Base-by-base conservation (phyloP, 2,329 filamentous ascomycete genomes). In the Hymenoscyphus scutula region DNA sequence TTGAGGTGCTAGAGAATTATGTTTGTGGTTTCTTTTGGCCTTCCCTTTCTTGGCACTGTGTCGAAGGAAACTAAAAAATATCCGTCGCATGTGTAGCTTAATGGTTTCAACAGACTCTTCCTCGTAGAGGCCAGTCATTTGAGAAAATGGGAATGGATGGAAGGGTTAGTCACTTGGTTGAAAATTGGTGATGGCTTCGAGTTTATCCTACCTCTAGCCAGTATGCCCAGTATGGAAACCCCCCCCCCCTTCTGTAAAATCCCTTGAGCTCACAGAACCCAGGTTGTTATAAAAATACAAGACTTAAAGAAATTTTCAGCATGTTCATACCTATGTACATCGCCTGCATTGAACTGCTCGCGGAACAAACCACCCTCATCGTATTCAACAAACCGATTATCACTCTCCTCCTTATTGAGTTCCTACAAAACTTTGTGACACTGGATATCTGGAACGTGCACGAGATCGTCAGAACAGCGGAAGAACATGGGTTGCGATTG, bases 301-400 rank as follows among this genome's bases (percentile, higher is more conserved):
- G 19, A 38, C 5, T 61, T 13, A 19, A 13, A 30, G 55, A 64
- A 38, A 32, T 64, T n/a, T 67, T 79, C 17, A 76, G 82, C 67
- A 84, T 84, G 81, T 81, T 83, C 79, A 78, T 84, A 65, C 80
- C 83, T 73, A 84, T 84, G 70, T 74, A 84, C 58, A 83, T 81
- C 73, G 81, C 83, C 60, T 81, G 79, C 45, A 72, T 83, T 63
- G 84, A 84, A 64, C 76, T 84, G 6, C 70, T 84, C 27, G 77
- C 81, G 7, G 71, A 61, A 55, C n/a, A 51, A 55, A 45, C 53
- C 32, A 34, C 59, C 10, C 53, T 64, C 19, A 78, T 71, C 53
- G 29, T 38, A 10, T 68, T 77, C 19, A 84, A 83, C 69, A 78
- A 74, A 25, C 82, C 77, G 71, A 79, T 78, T 34, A 76, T 84